Base-by-base conservation (phyloP, 305 asterid species). In the Petunia hybrid region DNA sequence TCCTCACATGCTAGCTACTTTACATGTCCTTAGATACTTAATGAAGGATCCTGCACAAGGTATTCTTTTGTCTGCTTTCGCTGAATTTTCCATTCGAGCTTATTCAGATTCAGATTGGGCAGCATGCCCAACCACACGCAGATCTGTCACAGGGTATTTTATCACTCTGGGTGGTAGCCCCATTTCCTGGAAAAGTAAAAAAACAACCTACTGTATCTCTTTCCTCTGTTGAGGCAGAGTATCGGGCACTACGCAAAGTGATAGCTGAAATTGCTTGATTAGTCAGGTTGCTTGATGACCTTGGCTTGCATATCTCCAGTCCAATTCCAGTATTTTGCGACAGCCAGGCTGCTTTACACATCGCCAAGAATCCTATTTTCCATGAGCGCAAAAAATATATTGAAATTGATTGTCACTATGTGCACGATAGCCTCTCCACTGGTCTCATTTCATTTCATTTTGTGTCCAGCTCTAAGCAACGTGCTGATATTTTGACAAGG, bases 101-200 rank as follows among this genome's bases (percentile, higher is more conserved):
- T 67, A n/a, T 13, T 31, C 41, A 5, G 16, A 8, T 67, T 67
- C 75, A 22, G 75, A 67, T 39, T 67, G n/a, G 75, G 41, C 75
- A 2, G 5, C 43, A n/a, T 67, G 75, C 35, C 12, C 8, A 1
- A 35, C 13, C 2, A n/a, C 75, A 5, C 8, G 51, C 16, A 67
- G 13, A 10, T 38, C 51, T 31, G 1, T 39, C 13, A 67, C 41
- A 5, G 16, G 75, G 8, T 67, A n/a, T 40, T n/a, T 5, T 39
- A 67, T 67, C 35, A 31, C 45, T 22, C 39, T 67, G 38, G 75
- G 41, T n/a, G 75, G 6, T 1, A n/a, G 41, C 5, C 75, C 45
- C 13, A 1, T 38, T 12, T 67, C 16, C 6, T 67, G 75, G 51
- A 39, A 67, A n/a, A 67, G 75, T 39, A 38, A 67, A 67, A 67